Evolutionary conservation across 306 rosid genomes (phyloP).

Genomic region (Prunus campanulata): DNA sequence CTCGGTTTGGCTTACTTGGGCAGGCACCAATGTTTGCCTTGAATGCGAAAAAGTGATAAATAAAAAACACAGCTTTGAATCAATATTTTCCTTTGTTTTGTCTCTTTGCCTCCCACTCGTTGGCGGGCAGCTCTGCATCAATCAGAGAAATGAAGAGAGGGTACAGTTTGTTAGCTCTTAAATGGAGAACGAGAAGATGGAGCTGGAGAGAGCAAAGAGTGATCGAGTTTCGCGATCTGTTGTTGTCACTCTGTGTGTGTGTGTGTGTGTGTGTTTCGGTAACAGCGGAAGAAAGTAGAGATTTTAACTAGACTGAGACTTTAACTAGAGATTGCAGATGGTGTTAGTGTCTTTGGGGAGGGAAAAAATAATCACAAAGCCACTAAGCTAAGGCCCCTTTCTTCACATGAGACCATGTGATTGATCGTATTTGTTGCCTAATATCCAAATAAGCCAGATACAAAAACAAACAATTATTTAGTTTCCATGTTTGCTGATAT

Average conservation of each 20-base stretch:
- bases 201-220: background rate
- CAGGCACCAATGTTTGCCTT: background rate
- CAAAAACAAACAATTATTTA: background rate
- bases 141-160: background rate
- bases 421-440: background rate
- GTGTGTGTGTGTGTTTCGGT: background rate
- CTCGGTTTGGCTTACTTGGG: constrained; percentile 14
- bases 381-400: background rate
- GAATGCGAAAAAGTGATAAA: background rate
- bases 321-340: background rate
- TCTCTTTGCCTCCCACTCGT: background rate
- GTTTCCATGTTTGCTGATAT: background rate
- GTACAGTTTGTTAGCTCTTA: background rate
- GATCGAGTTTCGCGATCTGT: background rate
- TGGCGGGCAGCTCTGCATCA: constrained; percentile 10
- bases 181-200: background rate
- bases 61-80: background rate
- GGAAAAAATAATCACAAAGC: constrained; percentile 5
- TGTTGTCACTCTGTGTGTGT: background rate
- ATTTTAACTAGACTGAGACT: background rate
- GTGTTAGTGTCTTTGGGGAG: background rate
- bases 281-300: background rate
- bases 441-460: background rate
- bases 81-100: background rate
- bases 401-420: background rate